Base-by-base conservation (phyloP, 2,329 filamentous ascomycete genomes). In the Penicillium sp. region DNA sequence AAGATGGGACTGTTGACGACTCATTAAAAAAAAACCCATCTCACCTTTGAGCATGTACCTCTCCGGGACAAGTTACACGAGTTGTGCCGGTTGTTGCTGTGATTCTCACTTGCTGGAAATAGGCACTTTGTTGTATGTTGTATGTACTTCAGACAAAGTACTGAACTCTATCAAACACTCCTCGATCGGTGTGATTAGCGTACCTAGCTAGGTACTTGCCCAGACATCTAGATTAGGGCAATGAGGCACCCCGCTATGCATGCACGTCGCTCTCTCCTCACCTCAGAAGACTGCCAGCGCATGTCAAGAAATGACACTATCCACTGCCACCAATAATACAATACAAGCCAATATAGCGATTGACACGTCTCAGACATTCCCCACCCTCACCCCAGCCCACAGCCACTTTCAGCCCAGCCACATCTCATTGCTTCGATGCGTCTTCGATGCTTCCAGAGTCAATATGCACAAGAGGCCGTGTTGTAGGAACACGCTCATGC, bases 391-490 rank as follows among this genome's bases (percentile, higher is more conserved):
- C 57, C 56, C 49, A 61, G 45, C 54, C 49, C 57, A 51, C 61
- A 61, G 53, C 53, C 55, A 55, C 47, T 41, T 32, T 50, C 55
- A 59, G 40, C 54, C 57, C 55, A 58, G 61, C 61, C 59, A 56
- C 61, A 45, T 50, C 55, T 34, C 26, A 48, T 55, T 61, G 47
- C 60, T 69, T 69, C 65, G 63, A 67, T 67, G 66, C 67, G 58
- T 65, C 64, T 69, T 68, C 67, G 60, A 64, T 67, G 58, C 64
- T 62, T 52, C 43, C 35, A 41, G 19, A 13, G 19, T 14, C 58
- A 38, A 45, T 47, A 38, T 44, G 47, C 43, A 48, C 40, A 13
- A n/a, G 16, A 41, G 10, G 43, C 49, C 30, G 38, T 45, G 36
- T 46, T 35, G 35, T 52, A 40, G 23, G 6, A 30, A 4, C 36